Conservation (phyloP, 1,284 basidiomycete species). For the Leccinum fallax region DNA sequence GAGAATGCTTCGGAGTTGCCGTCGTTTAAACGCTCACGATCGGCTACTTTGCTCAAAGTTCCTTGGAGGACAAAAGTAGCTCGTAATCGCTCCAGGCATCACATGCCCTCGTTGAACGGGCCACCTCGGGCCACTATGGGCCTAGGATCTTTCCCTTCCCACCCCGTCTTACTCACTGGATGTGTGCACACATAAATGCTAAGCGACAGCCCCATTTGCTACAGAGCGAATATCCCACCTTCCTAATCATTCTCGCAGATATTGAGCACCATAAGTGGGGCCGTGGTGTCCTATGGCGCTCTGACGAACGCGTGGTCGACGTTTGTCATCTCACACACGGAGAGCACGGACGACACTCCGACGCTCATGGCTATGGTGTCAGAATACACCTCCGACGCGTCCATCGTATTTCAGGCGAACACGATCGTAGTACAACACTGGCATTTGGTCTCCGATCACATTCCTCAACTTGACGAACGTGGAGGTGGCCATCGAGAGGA, state of each 20-base stretch:
- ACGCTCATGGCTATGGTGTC: slow-evolving; percentile 44
- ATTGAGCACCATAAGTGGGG: neutral
- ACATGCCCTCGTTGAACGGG: neutral
- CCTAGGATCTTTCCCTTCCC: neutral
- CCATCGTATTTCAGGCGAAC: slow-evolving; percentile 58
- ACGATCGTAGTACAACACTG: slow-evolving; percentile 49
- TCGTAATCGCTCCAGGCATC: neutral
- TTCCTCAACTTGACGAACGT: slow-evolving; percentile 60
- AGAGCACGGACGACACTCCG: slow-evolving; percentile 54
- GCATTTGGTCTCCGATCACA: slow-evolving; percentile 54
- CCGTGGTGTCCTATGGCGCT: neutral
- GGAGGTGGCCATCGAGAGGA: slow-evolving; percentile 58
- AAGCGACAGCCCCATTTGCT: neutral
- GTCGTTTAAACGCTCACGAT: neutral
- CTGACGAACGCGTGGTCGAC: slow-evolving; percentile 45
- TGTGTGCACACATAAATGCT: neutral
- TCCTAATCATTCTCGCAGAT: neutral
- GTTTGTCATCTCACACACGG: slow-evolving; percentile 51
- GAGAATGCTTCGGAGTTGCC: neutral
- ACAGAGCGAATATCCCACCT: neutral
- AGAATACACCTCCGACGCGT: slow-evolving; percentile 46
- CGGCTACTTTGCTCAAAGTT: neutral
- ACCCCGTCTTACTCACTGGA: neutral
- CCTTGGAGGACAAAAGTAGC: neutral
- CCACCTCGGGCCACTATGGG: neutral